phyloP scores from a whole-genome alignment of 1,139 yeast species.

The Debaryomycetaceae sp. region DNA sequence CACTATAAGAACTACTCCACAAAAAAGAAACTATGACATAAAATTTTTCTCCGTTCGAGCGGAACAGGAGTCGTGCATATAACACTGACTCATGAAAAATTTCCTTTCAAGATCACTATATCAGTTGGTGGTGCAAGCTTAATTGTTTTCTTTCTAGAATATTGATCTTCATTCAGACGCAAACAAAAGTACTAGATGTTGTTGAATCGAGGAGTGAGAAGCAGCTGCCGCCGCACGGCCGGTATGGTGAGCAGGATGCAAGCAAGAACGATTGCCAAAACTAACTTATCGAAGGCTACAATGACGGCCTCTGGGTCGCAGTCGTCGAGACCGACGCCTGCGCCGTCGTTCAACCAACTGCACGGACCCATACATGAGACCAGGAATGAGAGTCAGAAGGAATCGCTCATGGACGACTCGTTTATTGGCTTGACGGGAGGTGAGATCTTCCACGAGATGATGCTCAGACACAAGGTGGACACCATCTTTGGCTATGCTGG shows the following conservation, averaged over 20 bases:
- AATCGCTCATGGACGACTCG: conserved; percentile 64
- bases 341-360: conserved; percentile 35
- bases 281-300: conserved; percentile 33
- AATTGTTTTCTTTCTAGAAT: no score
- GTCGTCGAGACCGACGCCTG: conserved; percentile 31
- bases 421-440: conserved; percentile 96
- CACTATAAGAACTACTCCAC: neutral
- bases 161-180: neutral
- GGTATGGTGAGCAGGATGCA: conserved; percentile 12
- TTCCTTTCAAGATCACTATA: neutral
- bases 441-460: conserved; percentile 97
- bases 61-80: neutral
- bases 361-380: conserved; percentile 9
- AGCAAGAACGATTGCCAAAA: conserved; percentile 31
- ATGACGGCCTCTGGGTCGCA: conserved; percentile 19
- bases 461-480: conserved; percentile 93
- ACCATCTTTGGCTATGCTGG: conserved; percentile 96
- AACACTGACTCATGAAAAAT: neutral
- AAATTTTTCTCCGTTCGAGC: neutral
- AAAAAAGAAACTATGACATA: neutral
- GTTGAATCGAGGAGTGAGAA: conserved; percentile 5
- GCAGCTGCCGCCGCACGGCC: conserved; percentile 6
- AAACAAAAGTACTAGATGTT: neutral
- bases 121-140: no score
- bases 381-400: conserved; percentile 9